Evolutionary conservation across 2,329 filamentous ascomycete genomes (phyloP).

Genomic region (Fusarium camptoceras): DNA sequence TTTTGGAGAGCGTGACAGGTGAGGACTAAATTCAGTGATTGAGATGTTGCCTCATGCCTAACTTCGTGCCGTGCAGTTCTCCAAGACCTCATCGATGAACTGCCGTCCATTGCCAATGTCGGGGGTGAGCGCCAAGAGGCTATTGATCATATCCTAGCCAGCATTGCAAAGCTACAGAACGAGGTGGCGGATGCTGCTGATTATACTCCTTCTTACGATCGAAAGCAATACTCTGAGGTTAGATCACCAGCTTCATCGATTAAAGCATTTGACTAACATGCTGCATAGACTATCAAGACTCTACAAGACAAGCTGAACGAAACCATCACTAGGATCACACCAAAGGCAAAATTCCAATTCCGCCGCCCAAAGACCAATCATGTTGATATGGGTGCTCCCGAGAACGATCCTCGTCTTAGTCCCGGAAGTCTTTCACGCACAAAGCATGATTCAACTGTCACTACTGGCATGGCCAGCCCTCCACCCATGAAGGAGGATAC

Average conservation of each 20-base stretch:
- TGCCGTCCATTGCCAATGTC: slow-evolving; percentile 70
- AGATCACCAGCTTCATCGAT: slow-evolving; percentile 1
- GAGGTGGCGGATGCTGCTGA: slow-evolving; percentile 86
- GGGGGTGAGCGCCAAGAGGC: slow-evolving; percentile 83
- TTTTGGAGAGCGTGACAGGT: slow-evolving; percentile 81
- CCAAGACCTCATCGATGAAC: slow-evolving; percentile 78
- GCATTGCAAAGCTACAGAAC: slow-evolving; percentile 83
- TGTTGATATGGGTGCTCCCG: slow-evolving; percentile 58
- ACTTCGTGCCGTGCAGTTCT: slow-evolving; percentile 67
- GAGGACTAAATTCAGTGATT: slow-evolving; percentile 43
- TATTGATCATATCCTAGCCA: slow-evolving; percentile 81
- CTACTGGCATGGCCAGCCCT: slow-evolving; percentile 3
- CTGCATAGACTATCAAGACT: slow-evolving; percentile 77
- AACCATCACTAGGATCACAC: slow-evolving; percentile 73
- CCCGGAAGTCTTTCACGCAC: slow-evolving; percentile 52
- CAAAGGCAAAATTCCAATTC: slow-evolving; percentile 87
- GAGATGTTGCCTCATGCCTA: slow-evolving; percentile 1
- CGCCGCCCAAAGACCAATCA: slow-evolving; percentile 57
- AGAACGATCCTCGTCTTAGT: slow-evolving; percentile 58
- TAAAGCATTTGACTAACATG: slow-evolving; percentile 1
- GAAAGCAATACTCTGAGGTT: slow-evolving; percentile 85
- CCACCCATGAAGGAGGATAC: slow-evolving; percentile 24
- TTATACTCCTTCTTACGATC: slow-evolving; percentile 89
- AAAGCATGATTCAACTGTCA: slow-evolving; percentile 35
- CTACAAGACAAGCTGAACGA: slow-evolving; percentile 82